Percentiles rank a stretch among this genome's conserved stretches.
Evolutionary conservation across 2,329 filamentous ascomycete genomes (phyloP).

Genomic region (Fusarium palustre): DNA sequence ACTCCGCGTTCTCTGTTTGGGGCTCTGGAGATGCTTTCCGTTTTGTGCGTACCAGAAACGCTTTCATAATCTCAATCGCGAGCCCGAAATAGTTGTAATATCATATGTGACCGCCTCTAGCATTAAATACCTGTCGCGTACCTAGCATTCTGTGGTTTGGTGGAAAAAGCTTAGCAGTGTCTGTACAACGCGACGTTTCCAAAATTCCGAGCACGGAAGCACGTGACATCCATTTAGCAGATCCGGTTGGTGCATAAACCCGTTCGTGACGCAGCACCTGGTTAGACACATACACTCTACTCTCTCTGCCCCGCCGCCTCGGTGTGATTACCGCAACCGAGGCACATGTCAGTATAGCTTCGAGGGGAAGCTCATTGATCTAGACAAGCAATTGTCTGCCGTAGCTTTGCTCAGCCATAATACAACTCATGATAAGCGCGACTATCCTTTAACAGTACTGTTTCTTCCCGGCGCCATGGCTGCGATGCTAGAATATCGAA

Average conservation of each 20-base stretch:
- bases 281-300: conserved; percentile 34
- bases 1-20: conserved; percentile 49
- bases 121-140: not conserved
- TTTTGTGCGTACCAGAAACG: conserved; percentile 67
- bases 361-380: conserved; percentile 10
- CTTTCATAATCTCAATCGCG: conserved; percentile 61
- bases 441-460: conserved; percentile 18
- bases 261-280: conserved; percentile 23
- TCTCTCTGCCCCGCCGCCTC: conserved; percentile 40
- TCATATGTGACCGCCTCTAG: not conserved
- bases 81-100: not conserved
- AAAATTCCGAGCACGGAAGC: conserved; percentile 39
- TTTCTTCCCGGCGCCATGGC: conserved; percentile 51
- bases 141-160: not conserved
- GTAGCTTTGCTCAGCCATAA: conserved; percentile 28
- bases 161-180: not conserved
- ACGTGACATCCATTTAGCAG: conserved; percentile 38
- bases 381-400: conserved; percentile 19
- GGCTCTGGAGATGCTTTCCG: conserved; percentile 56
- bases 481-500: conserved; percentile 93
- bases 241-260: conserved; percentile 34
- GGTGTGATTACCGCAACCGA: conserved; percentile 52
- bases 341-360: conserved; percentile 51
- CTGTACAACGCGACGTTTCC: conserved; percentile 5
- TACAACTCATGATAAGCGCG: conserved; percentile 35